Base-by-base conservation (phyloP, 805 yeast species). In the Kodamaea kakaduensis region DNA sequence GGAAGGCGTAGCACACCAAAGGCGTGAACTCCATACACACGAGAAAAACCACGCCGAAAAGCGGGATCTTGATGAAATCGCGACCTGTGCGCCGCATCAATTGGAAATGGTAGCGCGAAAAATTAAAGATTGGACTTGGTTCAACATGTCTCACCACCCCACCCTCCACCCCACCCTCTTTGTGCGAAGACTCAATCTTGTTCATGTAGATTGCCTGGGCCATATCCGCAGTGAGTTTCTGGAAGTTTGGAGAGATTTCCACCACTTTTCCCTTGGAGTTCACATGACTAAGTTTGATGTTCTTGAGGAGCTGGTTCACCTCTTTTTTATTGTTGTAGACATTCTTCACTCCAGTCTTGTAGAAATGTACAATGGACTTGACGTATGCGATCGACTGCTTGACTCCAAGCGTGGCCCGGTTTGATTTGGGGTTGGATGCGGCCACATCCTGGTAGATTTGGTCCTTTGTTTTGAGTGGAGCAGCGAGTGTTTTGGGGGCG, bases 11-110 rank as follows among this genome's bases (percentile, higher is more conserved):
- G 47, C 81, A 75, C 4, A 78, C 42, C 1, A 74, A 14, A 0
- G 81, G 80, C 0, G 81, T 73, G 33, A 59, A 47, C 45, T 78
- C 85, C 48, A 72, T 73, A 50, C 75, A 77, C 2, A 75, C 43
- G 17, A 71, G 30, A 31, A 71, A 59, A 5, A 75, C 43, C 2
- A 76, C 27, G 1, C 69, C 66, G 54, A 78, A 78, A n/a, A 56
- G 16, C 2, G 84, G 84, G 13, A 78, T 44, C 50, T 76, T 77
- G 49, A 56, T 40, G 31, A 73, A 56, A 47, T 81, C 84, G 2
- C 50, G 50, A 4, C 63, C 64, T 1, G 80, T 71, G 13, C 88
- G 60, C 7, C 68, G 51, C 36, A 78, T 52, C 6, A 70, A 50
- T 48, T 77, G 78, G 43, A 59, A 76, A 23, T 79, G 69, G 2